Conservation (phyloP, 805 yeast genomes). For the Tetrapisispora phaffii region DNA sequence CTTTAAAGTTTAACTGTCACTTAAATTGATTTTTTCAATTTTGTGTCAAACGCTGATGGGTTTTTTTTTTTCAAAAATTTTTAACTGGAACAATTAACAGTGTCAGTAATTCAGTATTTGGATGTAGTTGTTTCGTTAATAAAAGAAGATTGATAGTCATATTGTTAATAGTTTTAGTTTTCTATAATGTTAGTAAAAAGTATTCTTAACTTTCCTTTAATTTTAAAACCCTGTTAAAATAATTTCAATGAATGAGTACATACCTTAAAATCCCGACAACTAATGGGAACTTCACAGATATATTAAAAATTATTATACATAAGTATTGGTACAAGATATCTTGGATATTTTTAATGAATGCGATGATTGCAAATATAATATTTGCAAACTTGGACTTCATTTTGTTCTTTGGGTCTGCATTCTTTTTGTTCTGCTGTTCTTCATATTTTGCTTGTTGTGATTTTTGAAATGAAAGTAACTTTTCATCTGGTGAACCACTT, state of each 20-base stretch:
- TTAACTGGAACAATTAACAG: too few species aligned
- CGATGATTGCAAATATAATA: constrained; percentile 5
- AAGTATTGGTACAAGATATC: constrained; percentile 14
- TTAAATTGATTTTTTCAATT: too few species aligned
- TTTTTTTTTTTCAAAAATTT: too few species aligned
- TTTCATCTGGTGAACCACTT: constrained; percentile 1
- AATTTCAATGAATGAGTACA: constrained; percentile 5
- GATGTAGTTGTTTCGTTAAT: not conserved
- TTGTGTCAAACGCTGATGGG: too few species aligned
- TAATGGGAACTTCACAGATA: constrained; percentile 18
- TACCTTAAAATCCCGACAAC: constrained; percentile 11
- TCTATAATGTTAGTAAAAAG: not conserved
- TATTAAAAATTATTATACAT: constrained; percentile 16
- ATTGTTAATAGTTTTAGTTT: not conserved
- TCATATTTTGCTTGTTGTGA: not conserved
- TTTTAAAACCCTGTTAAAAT: not conserved
- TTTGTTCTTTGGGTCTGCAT: not conserved
- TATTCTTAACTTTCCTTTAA: not conserved
- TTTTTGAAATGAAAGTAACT: not conserved
- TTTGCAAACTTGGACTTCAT: constrained; percentile 8
- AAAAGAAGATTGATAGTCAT: not conserved
- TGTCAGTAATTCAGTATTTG: not conserved
- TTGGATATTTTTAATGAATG: constrained; percentile 12
- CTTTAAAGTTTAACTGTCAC: too few species aligned
- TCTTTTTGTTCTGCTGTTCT: constrained; percentile 2